These are phyloP conservation scores for Aspergillus sp. DNA, from an alignment of 2,329 filamentous ascomycete genomes.

Conservation along the genomic window DNA sequence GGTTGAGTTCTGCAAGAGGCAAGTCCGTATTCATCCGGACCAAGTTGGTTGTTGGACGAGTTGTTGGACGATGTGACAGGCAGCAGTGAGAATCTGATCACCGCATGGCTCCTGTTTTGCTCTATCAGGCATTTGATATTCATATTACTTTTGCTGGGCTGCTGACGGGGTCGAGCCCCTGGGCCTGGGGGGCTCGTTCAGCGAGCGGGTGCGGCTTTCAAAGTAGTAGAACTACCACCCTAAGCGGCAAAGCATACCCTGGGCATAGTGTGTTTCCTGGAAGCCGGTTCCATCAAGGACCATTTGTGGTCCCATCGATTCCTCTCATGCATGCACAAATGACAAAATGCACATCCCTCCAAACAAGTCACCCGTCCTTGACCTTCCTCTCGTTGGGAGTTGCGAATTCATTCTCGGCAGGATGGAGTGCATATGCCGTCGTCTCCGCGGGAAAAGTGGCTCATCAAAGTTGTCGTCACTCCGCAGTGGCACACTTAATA, in stretches of 20 bases:
- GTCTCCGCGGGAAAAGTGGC: slow-evolving; percentile 11
- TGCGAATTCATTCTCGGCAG: neutral
- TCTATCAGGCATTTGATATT: neutral
- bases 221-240: no score
- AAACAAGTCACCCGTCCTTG: neutral
- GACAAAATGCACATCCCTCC: neutral
- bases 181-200: neutral
- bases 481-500: slow-evolving; percentile 9
- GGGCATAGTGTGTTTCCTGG: no score
- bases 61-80: neutral
- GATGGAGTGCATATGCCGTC: slow-evolving; percentile 11
- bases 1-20: neutral
- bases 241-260: no score
- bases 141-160: slow-evolving; percentile 1
- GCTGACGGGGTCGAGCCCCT: neutral
- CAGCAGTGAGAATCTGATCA: neutral
- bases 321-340: neutral
- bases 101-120: neutral
- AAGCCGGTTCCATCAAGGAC: neutral
- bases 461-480: slow-evolving; percentile 11
- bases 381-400: neutral
- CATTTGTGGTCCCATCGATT: neutral
- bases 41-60: neutral
- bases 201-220: no score
- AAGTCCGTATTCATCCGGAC: neutral